Conservation (phyloP, 2,329 filamentous ascomycete genomes). For the Aspergillus sp. region DNA sequence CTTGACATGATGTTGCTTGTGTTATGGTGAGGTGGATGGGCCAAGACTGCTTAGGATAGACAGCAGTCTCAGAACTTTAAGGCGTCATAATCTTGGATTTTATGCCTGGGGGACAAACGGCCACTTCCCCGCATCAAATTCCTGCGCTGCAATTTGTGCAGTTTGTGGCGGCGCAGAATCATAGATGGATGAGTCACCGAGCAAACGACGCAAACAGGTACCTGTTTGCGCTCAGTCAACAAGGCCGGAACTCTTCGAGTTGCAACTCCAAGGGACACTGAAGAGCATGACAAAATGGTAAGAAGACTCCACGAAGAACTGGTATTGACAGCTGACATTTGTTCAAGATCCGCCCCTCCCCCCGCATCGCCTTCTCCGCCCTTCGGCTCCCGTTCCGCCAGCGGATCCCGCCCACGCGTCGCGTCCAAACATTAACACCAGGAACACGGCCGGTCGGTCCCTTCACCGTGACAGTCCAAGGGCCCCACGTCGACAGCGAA, state of each 20-base stretch:
- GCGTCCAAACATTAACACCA: neutral
- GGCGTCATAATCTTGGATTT: too few species aligned
- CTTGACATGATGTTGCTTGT: too few species aligned
- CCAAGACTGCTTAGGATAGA: too few species aligned
- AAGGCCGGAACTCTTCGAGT: too few species aligned
- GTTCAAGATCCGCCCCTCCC: neutral
- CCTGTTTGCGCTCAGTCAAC: too few species aligned
- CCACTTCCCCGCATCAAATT: too few species aligned
- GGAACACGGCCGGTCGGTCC: neutral
- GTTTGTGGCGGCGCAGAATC: neutral
- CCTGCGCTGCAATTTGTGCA: neutral
- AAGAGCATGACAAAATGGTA: neutral
- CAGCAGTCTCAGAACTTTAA: too few species aligned
- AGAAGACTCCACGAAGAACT: neutral
- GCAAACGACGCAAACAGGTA: neutral
- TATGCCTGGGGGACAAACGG: too few species aligned
- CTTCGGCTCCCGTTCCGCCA: neutral
- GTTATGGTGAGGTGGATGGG: too few species aligned
- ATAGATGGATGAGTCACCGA: neutral
- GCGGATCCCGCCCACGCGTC: neutral
- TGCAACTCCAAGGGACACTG: too few species aligned
- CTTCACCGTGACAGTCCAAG: conserved; percentile 22
- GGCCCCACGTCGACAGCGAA: conserved; percentile 10
- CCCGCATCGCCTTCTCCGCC: neutral
- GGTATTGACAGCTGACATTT: neutral